phyloP scores from a whole-genome alignment of 441 rosid genomes.

The Geranium incanum region DNA sequence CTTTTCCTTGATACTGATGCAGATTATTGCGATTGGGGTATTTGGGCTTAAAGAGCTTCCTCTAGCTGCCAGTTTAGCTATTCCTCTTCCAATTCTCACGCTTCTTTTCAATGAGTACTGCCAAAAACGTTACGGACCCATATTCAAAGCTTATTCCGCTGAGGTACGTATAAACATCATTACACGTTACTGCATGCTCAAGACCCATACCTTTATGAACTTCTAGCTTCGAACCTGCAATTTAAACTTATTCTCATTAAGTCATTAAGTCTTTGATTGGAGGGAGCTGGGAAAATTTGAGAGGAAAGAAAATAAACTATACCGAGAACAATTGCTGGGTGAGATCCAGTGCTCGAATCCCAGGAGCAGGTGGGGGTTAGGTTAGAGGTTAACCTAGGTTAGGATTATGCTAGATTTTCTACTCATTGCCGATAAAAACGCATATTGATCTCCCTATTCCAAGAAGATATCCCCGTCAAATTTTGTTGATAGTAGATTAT shows the following conservation, averaged over 20 bases:
- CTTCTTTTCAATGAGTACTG: conserved; percentile 92
- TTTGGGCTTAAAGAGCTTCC: conserved; percentile 72
- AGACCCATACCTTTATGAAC: neutral
- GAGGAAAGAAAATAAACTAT: neutral
- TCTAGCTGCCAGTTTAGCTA: conserved; percentile 49
- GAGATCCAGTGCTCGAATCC: too few relatives aligned
- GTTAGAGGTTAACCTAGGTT: neutral
- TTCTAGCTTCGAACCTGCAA: neutral
- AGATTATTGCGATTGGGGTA: conserved; percentile 74
- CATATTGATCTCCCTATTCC: neutral
- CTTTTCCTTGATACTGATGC: conserved; percentile 87
- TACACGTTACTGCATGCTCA: neutral
- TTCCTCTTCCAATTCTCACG: conserved; percentile 74
- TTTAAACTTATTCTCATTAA: neutral
- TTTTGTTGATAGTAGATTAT: neutral
- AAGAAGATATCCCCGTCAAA: neutral
- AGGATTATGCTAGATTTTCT: too few relatives aligned
- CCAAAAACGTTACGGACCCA: conserved; percentile 82
- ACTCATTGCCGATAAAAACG: too few relatives aligned
- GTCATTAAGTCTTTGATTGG: neutral
- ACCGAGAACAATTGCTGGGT: neutral
- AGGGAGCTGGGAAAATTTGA: neutral
- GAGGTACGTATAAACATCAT: conserved; percentile 43
- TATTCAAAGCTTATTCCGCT: conserved; percentile 63
- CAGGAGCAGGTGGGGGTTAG: neutral